Conservation (phyloP, 345 rosid species). For the Mangifera indica region DNA sequence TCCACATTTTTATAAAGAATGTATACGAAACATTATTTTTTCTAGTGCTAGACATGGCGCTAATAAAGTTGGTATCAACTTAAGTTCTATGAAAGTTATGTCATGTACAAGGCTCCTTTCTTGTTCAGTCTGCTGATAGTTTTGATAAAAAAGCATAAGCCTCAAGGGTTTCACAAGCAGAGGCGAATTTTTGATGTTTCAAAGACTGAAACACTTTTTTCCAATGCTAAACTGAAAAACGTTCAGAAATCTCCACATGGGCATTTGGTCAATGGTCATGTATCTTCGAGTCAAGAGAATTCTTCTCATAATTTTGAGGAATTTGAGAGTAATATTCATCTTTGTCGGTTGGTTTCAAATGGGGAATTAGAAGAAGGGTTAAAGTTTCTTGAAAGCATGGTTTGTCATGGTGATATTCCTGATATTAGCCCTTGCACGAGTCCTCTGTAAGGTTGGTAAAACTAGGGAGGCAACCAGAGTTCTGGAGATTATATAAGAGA, state of each 20-base stretch:
- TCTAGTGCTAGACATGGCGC: conserved; percentile 27
- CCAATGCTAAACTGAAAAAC: conserved; percentile 42
- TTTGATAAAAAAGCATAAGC: conserved; percentile 19
- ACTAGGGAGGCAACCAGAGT: conserved; percentile 65
- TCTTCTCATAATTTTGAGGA: conserved; percentile 49
- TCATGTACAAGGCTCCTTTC: conserved; percentile 14
- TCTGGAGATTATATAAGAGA: conserved; percentile 68
- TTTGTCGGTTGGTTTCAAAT: conserved; percentile 53
- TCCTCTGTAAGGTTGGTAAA: conserved; percentile 66
- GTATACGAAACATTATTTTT: conserved; percentile 26
- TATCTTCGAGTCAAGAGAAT: conserved; percentile 26
- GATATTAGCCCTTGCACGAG: conserved; percentile 71
- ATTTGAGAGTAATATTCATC: conserved; percentile 56
- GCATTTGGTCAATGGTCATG: conserved; percentile 40
- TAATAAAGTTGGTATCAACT: conserved; percentile 17
- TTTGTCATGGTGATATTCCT: conserved; percentile 66
- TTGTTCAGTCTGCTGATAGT: conserved; percentile 20
- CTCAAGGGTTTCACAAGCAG: conserved; percentile 28
- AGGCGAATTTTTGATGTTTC: conserved; percentile 45
- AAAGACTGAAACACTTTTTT: conserved; percentile 40
- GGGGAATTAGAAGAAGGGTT: conserved; percentile 68
- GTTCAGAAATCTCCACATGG: conserved; percentile 35
- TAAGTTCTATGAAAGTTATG: conserved; percentile 12
- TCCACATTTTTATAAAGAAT: conserved; percentile 41
- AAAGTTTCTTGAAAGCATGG: conserved; percentile 72